These are phyloP conservation scores for Endocladia muricata DNA, from an alignment of 31 red algal species.

Conservation along the genomic window DNA sequence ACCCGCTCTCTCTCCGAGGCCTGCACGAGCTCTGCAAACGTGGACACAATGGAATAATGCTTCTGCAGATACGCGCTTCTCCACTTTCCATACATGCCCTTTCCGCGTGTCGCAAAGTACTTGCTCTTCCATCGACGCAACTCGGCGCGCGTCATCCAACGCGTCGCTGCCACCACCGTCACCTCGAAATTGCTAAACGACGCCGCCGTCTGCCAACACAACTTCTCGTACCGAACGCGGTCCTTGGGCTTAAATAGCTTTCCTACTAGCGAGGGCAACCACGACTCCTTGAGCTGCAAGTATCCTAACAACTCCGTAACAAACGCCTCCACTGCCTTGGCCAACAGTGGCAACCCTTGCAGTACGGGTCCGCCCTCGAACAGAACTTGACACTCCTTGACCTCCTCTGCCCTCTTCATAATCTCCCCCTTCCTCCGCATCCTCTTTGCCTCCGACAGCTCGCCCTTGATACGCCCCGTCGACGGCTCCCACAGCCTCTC, in stretches of 20 bases:
- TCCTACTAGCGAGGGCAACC: slow-evolving; percentile 13
- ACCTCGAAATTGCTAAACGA: slow-evolving; percentile 1
- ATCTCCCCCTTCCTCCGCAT: slow-evolving; percentile 31
- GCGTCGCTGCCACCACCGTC: slow-evolving; percentile 7
- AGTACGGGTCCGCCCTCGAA: slow-evolving; percentile 28
- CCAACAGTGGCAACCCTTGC: slow-evolving; percentile 24
- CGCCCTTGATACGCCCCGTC: slow-evolving; percentile 2
- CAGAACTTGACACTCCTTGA: neutral
- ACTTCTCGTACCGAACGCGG: slow-evolving; percentile 9
- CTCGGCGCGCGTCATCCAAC: slow-evolving; percentile 19
- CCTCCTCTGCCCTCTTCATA: slow-evolving; percentile 10
- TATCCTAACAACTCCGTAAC: slow-evolving; percentile 29
- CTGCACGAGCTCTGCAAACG: slow-evolving; percentile 25
- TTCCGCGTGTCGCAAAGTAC: slow-evolving; percentile 1
- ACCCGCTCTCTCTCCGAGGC: slow-evolving; percentile 18
- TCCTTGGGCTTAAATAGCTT: slow-evolving; percentile 9
- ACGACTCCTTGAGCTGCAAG: slow-evolving; percentile 23
- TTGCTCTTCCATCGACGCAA: slow-evolving; percentile 27
- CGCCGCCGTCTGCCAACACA: slow-evolving; percentile 17
- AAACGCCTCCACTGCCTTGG: neutral
- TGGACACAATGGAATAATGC: slow-evolving; percentile 10
- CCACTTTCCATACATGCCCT: slow-evolving; percentile 18
- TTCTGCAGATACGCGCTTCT: slow-evolving; percentile 13
- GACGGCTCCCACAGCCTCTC: slow-evolving; percentile 15
- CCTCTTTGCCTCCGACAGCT: slow-evolving; percentile 27